phyloP scores from a whole-genome alignment of 371 early-diverging fungal species.

The Mortierella sp. region DNA sequence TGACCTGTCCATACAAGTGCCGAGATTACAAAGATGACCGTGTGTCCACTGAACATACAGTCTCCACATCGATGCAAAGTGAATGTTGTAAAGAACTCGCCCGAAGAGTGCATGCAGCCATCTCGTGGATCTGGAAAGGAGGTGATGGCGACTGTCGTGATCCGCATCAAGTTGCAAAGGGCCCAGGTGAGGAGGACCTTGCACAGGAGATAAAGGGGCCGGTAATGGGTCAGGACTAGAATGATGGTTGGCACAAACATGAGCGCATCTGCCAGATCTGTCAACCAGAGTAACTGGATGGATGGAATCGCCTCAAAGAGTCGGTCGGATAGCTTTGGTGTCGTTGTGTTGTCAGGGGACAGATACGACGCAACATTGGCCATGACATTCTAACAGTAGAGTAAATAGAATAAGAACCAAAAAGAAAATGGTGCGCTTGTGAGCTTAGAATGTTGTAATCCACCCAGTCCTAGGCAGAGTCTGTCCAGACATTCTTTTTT shows the following conservation, averaged over 20 bases:
- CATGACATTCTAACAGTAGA: conserved; percentile 67
- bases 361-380: conserved; percentile 69
- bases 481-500: background rate
- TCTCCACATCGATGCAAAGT: conserved; percentile 68
- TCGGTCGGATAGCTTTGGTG: conserved; percentile 58
- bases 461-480: background rate
- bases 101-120: conserved; percentile 58
- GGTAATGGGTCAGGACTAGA: conserved; percentile 56
- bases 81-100: conserved; percentile 62
- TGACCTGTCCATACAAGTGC: conserved; percentile 65
- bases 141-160: conserved; percentile 68
- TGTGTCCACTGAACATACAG: conserved; percentile 69
- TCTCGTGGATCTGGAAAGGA: conserved; percentile 67
- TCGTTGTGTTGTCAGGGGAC: conserved; percentile 57
- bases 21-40: conserved; percentile 63
- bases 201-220: conserved; percentile 60
- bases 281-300: conserved; percentile 60
- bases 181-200: conserved; percentile 60
- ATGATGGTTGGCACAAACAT: conserved; percentile 62
- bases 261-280: conserved; percentile 64
- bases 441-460: background rate
- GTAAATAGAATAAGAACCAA: background rate
- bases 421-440: background rate
- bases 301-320: conserved; percentile 61
- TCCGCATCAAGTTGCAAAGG: conserved; percentile 62